Base-by-base conservation (phyloP, 495 filamentous ascomycete species). In the Neurospora sp. region DNA sequence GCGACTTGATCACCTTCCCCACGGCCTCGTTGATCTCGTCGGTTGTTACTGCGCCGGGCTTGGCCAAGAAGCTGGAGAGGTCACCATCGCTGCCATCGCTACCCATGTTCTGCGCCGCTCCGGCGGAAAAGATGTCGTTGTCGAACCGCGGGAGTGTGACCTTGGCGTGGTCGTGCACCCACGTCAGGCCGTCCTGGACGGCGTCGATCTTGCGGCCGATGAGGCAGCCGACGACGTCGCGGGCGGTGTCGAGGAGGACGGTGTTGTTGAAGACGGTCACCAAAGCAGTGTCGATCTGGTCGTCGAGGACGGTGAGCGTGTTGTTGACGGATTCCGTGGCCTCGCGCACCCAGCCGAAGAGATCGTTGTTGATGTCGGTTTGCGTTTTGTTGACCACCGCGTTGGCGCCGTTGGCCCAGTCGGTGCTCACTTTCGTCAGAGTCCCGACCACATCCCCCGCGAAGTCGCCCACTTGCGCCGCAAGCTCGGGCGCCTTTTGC, bases 341-440 rank as follows among this genome's bases (percentile, higher is more conserved):
- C 42, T 90, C 94, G 60, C 90, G 92, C 39, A 97, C 93, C 92
- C 95, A 97, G 74, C 94, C 92, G 74, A 98, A 90, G 60, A 99
- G 81, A 69, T 98, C 89, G 35, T 89, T 73, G 83, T 98, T 99
- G 79, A 99, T 88, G 31, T 93, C 88, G 6, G 37, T 38, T 38
- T 38, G 6, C 31, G 80, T 80, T 82, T 93, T 88, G 54, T 84
- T 82, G 78, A 98, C 91, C 41, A 90, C 92, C 5, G 80, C 81
- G 83, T 98, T 98, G 62, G 94, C 90, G 37, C 88, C 88, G 41
- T 85, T 82, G 10, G 95, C 88, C 96, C 96, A 99, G 69, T 88
- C 82, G 41, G 85, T 83, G 23, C 93, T 96, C 10, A 93, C 90
- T 70, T 91, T 88, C 76, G 91, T 87, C 4, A 99, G 85, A 0